Percentiles rank a stretch among this genome's conserved stretches.
Conservation (phyloP, 108 stramenopile species). For the Fistulifera solaris region DNA sequence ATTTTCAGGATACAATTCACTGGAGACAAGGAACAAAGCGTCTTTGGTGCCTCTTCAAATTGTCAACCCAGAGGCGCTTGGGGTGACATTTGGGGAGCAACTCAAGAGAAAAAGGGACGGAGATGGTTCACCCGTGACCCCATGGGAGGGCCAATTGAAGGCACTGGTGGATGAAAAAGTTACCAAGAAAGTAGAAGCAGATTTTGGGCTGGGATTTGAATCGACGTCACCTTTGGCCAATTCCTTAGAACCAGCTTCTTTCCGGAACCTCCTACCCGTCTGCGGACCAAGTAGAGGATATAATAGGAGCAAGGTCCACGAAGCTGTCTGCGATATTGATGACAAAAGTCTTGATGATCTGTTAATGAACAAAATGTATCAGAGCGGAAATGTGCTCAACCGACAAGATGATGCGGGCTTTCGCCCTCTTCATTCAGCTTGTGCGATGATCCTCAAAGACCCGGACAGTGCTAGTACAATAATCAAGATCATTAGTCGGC, state of each 20-base stretch:
- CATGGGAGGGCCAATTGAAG: slow-evolving; percentile 80
- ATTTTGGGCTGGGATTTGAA: not conserved
- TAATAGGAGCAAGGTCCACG: slow-evolving; percentile 44
- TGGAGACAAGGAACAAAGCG: slow-evolving; percentile 11
- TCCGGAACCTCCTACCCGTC: slow-evolving; percentile 24
- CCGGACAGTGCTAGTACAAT: slow-evolving; percentile 23
- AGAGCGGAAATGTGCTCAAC: slow-evolving; percentile 22
- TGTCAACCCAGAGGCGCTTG: slow-evolving; percentile 72
- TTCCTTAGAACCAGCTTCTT: not conserved
- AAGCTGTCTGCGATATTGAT: slow-evolving; percentile 65
- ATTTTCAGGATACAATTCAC: not conserved
- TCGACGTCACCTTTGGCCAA: not conserved
- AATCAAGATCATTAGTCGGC: slow-evolving; percentile 36
- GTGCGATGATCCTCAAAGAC: slow-evolving; percentile 47
- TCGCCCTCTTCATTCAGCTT: slow-evolving; percentile 61
- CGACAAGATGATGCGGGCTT: slow-evolving; percentile 45
- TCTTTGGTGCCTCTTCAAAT: slow-evolving; percentile 56
- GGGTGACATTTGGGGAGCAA: slow-evolving; percentile 31
- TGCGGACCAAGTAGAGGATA: slow-evolving; percentile 25
- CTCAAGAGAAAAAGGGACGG: slow-evolving; percentile 33
- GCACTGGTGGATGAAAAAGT: slow-evolving; percentile 42
- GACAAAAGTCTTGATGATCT: slow-evolving; percentile 28
- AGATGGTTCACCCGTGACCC: slow-evolving; percentile 56
- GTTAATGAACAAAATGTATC: no score
- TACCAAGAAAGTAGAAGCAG: slow-evolving; percentile 1